phyloP scores from a whole-genome alignment of 2,329 filamentous ascomycete species.

The Trichothecium sympodiale region DNA sequence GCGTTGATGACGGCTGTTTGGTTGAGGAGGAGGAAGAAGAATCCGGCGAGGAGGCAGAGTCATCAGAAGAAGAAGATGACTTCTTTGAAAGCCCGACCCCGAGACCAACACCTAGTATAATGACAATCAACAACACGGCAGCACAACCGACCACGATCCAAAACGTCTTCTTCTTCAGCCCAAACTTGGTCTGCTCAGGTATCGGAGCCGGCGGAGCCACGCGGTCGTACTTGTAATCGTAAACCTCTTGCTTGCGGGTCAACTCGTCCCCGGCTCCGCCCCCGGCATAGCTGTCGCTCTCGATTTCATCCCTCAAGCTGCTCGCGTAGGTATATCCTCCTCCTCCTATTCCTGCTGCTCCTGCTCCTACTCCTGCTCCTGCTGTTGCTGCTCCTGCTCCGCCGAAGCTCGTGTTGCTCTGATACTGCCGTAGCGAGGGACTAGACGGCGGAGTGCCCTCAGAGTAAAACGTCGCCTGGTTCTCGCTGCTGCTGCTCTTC shows the following conservation, averaged over 20 bases:
- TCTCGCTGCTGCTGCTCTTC: neutral
- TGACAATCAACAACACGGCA: slow-evolving; percentile 19
- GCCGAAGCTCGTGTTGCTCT: slow-evolving; percentile 1
- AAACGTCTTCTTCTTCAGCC: slow-evolving; percentile 20
- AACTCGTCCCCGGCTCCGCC: neutral
- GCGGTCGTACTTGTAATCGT: slow-evolving; percentile 15
- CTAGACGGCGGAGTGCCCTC: slow-evolving; percentile 25
- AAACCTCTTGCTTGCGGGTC: neutral
- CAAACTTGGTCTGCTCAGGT: slow-evolving; percentile 10
- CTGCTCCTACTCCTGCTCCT: no score
- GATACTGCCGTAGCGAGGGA: slow-evolving; percentile 7
- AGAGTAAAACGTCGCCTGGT: slow-evolving; percentile 27
- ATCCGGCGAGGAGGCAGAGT: no score
- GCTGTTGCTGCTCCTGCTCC: neutral
- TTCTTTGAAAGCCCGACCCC: slow-evolving; percentile 16
- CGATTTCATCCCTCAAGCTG: no score
- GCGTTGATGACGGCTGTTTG: slow-evolving; percentile 5
- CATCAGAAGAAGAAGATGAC: slow-evolving; percentile 1
- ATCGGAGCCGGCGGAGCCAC: slow-evolving; percentile 12
- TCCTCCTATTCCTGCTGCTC: neutral
- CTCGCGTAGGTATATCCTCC: no score
- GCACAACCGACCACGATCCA: slow-evolving; percentile 21
- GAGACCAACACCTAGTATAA: slow-evolving; percentile 28
- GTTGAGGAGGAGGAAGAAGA: no score
- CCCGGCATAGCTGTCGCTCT: no score